Conservation (phyloP, 1,139 yeast species). For the Saccharomyces hybrid region DNA sequence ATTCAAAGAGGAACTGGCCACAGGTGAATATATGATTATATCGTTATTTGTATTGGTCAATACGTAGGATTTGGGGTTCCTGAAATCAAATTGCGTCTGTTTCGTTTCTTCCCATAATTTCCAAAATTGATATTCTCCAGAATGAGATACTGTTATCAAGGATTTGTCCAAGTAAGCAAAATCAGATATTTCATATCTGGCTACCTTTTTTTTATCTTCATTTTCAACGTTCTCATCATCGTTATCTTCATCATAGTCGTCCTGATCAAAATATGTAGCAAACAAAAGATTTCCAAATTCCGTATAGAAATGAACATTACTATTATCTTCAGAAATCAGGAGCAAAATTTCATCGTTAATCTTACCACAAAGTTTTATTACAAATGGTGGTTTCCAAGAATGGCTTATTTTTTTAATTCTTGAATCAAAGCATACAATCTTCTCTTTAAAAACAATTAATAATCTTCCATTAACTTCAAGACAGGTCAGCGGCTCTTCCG, state of each 20-base stretch:
- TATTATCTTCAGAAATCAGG: slow-evolving; percentile 19
- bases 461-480: slow-evolving; percentile 14
- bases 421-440: slow-evolving; percentile 17
- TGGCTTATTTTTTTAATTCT: slow-evolving; percentile 9
- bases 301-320: slow-evolving; percentile 17
- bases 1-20: slow-evolving; percentile 17
- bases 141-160: slow-evolving; percentile 16
- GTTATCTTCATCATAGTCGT: slow-evolving; percentile 14
- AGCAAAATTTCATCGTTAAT: slow-evolving; percentile 17
- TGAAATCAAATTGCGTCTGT: slow-evolving; percentile 18
- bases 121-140: slow-evolving; percentile 26
- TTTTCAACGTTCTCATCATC: slow-evolving; percentile 5
- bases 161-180: slow-evolving; percentile 20
- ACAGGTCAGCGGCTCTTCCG: slow-evolving; percentile 9
- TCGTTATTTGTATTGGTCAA: slow-evolving; percentile 23
- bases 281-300: slow-evolving; percentile 27
- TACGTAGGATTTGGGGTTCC: slow-evolving; percentile 19
- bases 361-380: slow-evolving; percentile 16
- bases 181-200: slow-evolving; percentile 9
- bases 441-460: slow-evolving; percentile 14
- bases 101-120: slow-evolving; percentile 24
- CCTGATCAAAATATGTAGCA: slow-evolving; percentile 10
- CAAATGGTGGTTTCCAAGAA: slow-evolving; percentile 9
- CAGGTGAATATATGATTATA: slow-evolving; percentile 25
- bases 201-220: slow-evolving; percentile 7